Conservation (phyloP, 768 basidiomycete species). For the Termitomyces sp. region DNA sequence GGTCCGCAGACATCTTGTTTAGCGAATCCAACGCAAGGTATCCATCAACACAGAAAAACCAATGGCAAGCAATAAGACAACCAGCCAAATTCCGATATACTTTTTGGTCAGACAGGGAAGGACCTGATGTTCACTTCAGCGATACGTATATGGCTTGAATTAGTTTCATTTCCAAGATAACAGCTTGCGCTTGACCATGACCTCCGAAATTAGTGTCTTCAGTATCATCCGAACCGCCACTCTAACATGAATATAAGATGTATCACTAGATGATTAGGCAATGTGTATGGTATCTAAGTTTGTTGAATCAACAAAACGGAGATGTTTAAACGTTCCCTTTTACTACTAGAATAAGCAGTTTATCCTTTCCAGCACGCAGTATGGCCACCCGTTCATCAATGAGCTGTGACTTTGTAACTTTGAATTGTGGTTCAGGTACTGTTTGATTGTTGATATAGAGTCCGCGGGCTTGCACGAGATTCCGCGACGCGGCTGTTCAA, state of each 20-base stretch:
- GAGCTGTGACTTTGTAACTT: slow-evolving; percentile 39
- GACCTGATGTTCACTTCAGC: too few species aligned
- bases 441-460: slow-evolving; percentile 66
- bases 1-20: not conserved
- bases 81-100: not conserved
- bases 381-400: slow-evolving; percentile 61
- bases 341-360: slow-evolving; percentile 48
- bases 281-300: not conserved
- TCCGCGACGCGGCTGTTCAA: slow-evolving; percentile 57
- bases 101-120: too few species aligned
- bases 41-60: not conserved
- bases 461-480: slow-evolving; percentile 59
- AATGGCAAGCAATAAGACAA: not conserved
- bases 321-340: not conserved
- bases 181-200: not conserved
- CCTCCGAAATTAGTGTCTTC: not conserved
- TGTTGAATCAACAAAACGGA: not conserved
- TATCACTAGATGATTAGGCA: not conserved
- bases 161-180: not conserved
- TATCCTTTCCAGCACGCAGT: slow-evolving; percentile 72
- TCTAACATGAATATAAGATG: not conserved
- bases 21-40: not conserved
- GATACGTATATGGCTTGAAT: too few species aligned
- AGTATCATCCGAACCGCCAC: not conserved
- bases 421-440: slow-evolving; percentile 45